Conservation (phyloP, 140 eudicot species). For the Stevia rebaudiana region DNA sequence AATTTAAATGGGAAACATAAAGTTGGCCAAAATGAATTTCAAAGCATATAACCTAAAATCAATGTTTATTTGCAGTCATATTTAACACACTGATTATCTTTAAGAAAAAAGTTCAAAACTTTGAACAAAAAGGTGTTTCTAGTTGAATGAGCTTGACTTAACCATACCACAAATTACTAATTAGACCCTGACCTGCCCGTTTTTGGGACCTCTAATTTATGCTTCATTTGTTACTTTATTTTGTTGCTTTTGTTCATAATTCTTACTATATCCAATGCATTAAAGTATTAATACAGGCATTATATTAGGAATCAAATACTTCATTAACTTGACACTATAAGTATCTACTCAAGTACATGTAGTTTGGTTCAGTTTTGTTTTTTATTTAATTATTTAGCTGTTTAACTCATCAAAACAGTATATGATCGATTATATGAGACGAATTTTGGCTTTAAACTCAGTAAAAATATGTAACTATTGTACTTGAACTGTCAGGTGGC, state of each 20-base stretch:
- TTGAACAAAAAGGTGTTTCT: neutral
- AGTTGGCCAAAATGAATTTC: neutral
- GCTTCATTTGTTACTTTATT: neutral
- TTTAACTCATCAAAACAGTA: constrained; percentile 12
- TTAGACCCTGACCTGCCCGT: neutral
- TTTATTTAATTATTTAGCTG: neutral
- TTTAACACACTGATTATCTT: neutral
- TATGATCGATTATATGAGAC: constrained; percentile 10
- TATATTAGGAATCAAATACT: neutral
- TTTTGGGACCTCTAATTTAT: neutral
- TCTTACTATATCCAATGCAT: neutral
- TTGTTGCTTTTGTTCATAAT: neutral
- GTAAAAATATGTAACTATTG: neutral
- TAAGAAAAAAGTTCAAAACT: neutral
- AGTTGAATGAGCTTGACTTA: neutral
- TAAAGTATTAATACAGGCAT: neutral
- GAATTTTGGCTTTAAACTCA: constrained; percentile 8
- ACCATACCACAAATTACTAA: neutral
- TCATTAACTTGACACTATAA: neutral
- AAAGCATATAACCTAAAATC: neutral
- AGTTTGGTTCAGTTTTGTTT: neutral
- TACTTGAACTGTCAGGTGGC: constrained; percentile 50
- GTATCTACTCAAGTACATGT: constrained; percentile 4
- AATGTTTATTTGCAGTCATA: neutral
- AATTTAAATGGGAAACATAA: neutral